These are phyloP conservation scores for Emergomyces orientalis DNA, from an alignment of 2,329 filamentous ascomycete genomes.

Conservation along the genomic window DNA sequence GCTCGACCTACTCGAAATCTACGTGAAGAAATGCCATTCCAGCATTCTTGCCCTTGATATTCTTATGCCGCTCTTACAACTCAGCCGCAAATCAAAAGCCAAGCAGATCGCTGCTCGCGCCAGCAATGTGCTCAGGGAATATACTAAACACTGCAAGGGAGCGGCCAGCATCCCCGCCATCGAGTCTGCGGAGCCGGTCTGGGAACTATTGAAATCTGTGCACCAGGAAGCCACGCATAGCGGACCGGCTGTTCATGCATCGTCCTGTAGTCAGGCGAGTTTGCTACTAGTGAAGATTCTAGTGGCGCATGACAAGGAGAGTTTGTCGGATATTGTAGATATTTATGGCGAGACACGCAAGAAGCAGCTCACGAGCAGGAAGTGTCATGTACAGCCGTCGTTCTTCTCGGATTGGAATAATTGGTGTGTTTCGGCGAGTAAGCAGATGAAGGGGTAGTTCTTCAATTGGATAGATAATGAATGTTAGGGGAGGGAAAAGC, in stretches of 20 bases:
- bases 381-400: conserved; percentile 51
- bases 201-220: conserved; percentile 54
- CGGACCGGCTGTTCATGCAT: conserved; percentile 59
- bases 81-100: conserved; percentile 66
- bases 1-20: conserved; percentile 77
- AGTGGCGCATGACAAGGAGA: conserved; percentile 40
- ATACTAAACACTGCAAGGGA: conserved; percentile 55
- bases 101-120: conserved; percentile 68
- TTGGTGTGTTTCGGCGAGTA: conserved; percentile 50
- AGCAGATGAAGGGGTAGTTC: conserved; percentile 31
- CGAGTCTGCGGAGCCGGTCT: conserved; percentile 37
- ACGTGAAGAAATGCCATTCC: conserved; percentile 66
- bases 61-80: conserved; percentile 64
- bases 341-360: conserved; percentile 57
- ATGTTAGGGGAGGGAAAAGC: neutral
- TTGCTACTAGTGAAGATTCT: conserved; percentile 37
- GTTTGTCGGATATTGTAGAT: conserved; percentile 48
- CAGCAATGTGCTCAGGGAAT: conserved; percentile 60
- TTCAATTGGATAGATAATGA: neutral
- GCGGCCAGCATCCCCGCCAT: conserved; percentile 35
- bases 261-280: conserved; percentile 57
- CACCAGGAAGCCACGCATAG: conserved; percentile 53
- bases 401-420: conserved; percentile 68
- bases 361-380: conserved; percentile 48
- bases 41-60: conserved; percentile 59